Base-by-base conservation (phyloP, 805 yeast species). In the Yarrowia sp. region DNA sequence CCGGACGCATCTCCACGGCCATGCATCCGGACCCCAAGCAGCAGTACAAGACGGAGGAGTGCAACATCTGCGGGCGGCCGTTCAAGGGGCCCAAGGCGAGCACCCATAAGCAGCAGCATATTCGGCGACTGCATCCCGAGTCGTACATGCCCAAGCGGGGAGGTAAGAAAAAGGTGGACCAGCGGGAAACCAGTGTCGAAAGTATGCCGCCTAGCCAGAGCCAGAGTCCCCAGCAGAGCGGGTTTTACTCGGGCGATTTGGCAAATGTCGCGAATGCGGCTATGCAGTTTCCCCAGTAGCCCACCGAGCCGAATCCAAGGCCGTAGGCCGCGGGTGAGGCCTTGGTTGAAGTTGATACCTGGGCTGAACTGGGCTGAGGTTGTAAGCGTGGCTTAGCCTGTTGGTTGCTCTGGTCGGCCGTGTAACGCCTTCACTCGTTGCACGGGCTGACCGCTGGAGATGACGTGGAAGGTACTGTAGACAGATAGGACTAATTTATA, bases 41-140 rank as follows among this genome's bases (percentile, higher is more conserved):
- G 43, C 58, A 56, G 54, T 67, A 43, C 68, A 70, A 74, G 26
- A 69, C 73, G 41, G 81, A 78, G 67, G 72, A 70, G 43, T 80
- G 83, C 69, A 79, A 74, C 54, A 71, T 76, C 63, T 80, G 83
- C 70, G 78, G 78, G 16, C 74, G 83, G 40, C 71, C 71, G 38
- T 80, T 80, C 74, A 77, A 75, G 68, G 83, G 83, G 24, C 82
- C 82, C 32, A 78, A 77, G 70, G 77, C 82, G 3, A 71, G 80
- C 1, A 80, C 82, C 2, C 82, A 79, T 70, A 78, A 77, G 68
- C 83, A 80, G 70, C 83, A 80, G 72, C 83, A 80, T 65, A 80
- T 80, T 61, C 75, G 81, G 22, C 71, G 82, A 43, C 70, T 79
- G 38, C 83, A 80, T 59, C 83, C 83, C 1, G 77, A 75, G 43